These are phyloP conservation scores for Lachnum nothofagi DNA, from an alignment of 2,329 filamentous ascomycete genomes.

Conservation along the genomic window DNA sequence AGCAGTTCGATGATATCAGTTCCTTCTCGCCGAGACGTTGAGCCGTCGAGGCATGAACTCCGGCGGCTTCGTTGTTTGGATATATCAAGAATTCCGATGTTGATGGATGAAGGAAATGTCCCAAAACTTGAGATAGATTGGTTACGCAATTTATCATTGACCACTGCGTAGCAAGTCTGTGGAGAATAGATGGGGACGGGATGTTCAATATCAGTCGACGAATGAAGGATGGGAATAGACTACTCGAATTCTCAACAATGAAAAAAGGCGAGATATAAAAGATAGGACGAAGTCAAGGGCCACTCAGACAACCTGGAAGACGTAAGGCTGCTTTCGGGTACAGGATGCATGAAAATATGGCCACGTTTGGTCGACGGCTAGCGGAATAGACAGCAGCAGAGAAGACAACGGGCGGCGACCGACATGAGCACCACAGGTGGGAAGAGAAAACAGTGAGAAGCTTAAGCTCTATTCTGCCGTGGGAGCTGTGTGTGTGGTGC, in stretches of 20 bases:
- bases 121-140: conserved; percentile 23
- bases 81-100: conserved; percentile 21
- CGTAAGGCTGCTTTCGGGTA: conserved; percentile 29
- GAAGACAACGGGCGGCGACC: conserved; percentile 28
- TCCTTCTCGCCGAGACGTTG: conserved; percentile 24
- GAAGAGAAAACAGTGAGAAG: conserved; percentile 17
- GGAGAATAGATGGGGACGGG: neutral
- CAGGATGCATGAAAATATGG: conserved; percentile 23
- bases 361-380: conserved; percentile 29
- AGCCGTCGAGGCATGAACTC: conserved; percentile 24
- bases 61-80: conserved; percentile 15
- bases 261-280: conserved; percentile 14
- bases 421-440: conserved; percentile 28
- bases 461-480: conserved; percentile 6
- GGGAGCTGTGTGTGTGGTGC: conserved; percentile 13
- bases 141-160: conserved; percentile 21
- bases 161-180: conserved; percentile 11
- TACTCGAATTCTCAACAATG: conserved; percentile 8
- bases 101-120: conserved; percentile 21
- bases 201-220: conserved; percentile 9
- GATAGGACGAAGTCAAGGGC: conserved; percentile 25
- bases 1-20: conserved; percentile 20
- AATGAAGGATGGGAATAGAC: conserved; percentile 12
- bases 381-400: conserved; percentile 25
- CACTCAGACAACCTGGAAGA: conserved; percentile 18